A percentile compares a stretch with the other conserved stretches of the same genome.
Evolutionary conservation across 257 asterid genomes (phyloP).

Genomic region (Ophiorrhiza pumila): DNA sequence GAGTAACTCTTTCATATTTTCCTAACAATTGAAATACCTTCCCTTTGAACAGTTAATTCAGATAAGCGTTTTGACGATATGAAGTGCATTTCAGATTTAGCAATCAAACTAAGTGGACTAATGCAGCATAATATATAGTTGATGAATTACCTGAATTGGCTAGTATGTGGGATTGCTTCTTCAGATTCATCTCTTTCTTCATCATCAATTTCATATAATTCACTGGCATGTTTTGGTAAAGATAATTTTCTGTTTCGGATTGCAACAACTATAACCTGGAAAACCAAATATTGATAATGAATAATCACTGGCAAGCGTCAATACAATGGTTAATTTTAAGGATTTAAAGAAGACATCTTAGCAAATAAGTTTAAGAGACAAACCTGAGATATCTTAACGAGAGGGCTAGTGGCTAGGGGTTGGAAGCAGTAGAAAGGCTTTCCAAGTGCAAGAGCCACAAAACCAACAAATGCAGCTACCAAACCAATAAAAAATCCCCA

Average conservation of each 20-base stretch:
- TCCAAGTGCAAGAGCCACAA: slow-evolving; percentile 40
- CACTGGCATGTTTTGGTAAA: slow-evolving; percentile 17
- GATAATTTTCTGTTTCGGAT: slow-evolving; percentile 31
- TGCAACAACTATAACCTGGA: slow-evolving; percentile 40
- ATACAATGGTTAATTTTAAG: not conserved
- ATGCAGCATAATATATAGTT: not conserved
- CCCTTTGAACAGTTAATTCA: too few relatives aligned
- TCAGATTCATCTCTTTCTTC: slow-evolving; percentile 16
- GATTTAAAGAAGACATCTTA: not conserved
- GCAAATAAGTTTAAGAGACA: not conserved
- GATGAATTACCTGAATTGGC: slow-evolving; percentile 14
- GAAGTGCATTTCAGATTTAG: not conserved
- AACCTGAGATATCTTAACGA: slow-evolving; percentile 44
- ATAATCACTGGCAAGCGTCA: not conserved
- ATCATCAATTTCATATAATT: slow-evolving; percentile 11
- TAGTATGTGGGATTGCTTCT: slow-evolving; percentile 14
- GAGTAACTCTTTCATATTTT: too few relatives aligned
- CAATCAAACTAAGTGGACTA: not conserved
- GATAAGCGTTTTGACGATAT: not conserved
- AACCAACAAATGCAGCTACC: slow-evolving; percentile 35
- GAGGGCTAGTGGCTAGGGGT: slow-evolving; percentile 33
- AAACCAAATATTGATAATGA: not conserved
- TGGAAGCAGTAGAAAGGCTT: slow-evolving; percentile 40
- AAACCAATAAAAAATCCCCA: slow-evolving; percentile 56
- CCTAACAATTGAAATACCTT: too few relatives aligned